Percentiles rank a stretch among this genome's conserved stretches.
Conservation (phyloP, 345 rosid genomes). For the Aquilaria malaccensis region DNA sequence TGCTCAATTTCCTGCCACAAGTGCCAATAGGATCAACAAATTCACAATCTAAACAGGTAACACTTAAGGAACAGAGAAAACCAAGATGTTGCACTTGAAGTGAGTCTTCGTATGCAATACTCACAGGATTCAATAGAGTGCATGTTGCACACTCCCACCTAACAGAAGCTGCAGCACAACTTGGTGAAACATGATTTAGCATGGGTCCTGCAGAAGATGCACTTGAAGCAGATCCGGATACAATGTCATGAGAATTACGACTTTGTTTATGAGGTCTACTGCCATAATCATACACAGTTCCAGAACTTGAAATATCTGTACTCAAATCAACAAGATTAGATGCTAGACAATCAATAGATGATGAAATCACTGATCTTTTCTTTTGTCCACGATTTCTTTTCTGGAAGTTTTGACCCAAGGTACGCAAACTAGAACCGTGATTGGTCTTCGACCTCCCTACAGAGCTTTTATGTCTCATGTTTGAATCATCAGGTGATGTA, state of each 20-base stretch:
- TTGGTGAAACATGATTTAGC: conserved; percentile 17
- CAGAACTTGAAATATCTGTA: conserved; percentile 12
- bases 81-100: no score
- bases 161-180: conserved; percentile 24
- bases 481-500: conserved; percentile 1
- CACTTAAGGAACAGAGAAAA: no score
- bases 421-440: conserved; percentile 12
- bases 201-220: conserved; percentile 15
- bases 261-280: conserved; percentile 35
- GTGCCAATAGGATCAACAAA: no score
- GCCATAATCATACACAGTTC: conserved; percentile 11
- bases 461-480: no score
- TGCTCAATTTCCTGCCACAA: no score
- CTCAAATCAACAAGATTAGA: conserved; percentile 33
- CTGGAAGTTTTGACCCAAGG: conserved; percentile 14
- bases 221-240: conserved; percentile 16
- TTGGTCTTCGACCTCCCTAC: conserved; percentile 13
- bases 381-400: conserved; percentile 41
- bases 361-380: conserved; percentile 8
- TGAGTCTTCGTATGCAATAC: conserved; percentile 11
- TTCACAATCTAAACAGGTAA: not conserved
- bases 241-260: conserved; percentile 20
- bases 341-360: conserved; percentile 16
- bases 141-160: conserved; percentile 75
- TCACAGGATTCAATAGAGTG: conserved; percentile 76